Conservation (phyloP, 2,329 filamentous ascomycete species). For the Colletotrichum liriopes region DNA sequence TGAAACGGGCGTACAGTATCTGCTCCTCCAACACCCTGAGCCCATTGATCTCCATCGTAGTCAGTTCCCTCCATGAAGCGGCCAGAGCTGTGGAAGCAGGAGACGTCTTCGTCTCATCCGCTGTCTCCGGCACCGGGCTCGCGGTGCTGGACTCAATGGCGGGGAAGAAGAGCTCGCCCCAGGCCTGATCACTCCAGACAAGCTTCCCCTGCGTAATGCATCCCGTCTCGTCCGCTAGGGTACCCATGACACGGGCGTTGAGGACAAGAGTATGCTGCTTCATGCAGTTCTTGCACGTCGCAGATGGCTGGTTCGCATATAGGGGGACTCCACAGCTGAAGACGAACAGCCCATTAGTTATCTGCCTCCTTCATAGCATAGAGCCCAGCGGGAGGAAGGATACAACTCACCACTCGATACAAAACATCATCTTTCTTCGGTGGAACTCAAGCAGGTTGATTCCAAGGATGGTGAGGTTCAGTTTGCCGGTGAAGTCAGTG, state of each 20-base stretch:
- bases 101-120: constrained; percentile 28
- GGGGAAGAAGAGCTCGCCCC: constrained; percentile 57
- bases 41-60: constrained; percentile 53
- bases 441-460: constrained; percentile 50
- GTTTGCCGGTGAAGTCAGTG: constrained; percentile 57
- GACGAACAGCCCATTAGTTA: constrained; percentile 8
- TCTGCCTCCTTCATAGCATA: not conserved
- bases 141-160: not conserved
- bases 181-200: constrained; percentile 67
- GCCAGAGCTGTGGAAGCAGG: not conserved
- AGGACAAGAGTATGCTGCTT: constrained; percentile 49
- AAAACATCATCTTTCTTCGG: constrained; percentile 56
- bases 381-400: not conserved
- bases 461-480: constrained; percentile 53
- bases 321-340: constrained; percentile 67
- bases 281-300: constrained; percentile 57
- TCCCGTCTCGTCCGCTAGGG: constrained; percentile 69
- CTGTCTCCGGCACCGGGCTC: not conserved
- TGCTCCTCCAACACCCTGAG: constrained; percentile 67
- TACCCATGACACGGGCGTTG: constrained; percentile 60
- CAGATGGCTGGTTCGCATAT: constrained; percentile 64
- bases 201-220: constrained; percentile 66
- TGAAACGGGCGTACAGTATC: constrained; percentile 66
- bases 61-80: constrained; percentile 37
- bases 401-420: constrained; percentile 56